Evolutionary conservation across 2,329 filamentous ascomycete genomes (phyloP), one percentile per base, ranked within the genome.

Genomic region (Myotisia sp.): DNA sequence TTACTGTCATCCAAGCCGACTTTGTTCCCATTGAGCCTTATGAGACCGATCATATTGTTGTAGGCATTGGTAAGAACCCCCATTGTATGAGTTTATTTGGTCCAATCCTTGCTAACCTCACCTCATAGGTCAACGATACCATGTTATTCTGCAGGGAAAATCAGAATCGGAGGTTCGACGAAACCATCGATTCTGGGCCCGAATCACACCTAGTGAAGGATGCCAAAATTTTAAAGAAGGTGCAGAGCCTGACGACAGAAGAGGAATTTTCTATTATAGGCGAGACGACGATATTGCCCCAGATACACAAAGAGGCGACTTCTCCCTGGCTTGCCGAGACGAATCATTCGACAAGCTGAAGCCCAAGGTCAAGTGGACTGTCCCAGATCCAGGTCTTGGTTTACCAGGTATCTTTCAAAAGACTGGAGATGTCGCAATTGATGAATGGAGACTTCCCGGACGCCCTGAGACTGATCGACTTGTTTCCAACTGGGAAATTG

Each of bases 11-110:
- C 24, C 60, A 64, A 0, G 34, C 53, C n/a, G 74, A 76, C 39
- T 53, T 76, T 3, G 68, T 76, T 0, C 69, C 72, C 2, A 60
- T 78, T 16, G 45, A 58, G 16, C 72, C 73, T 0, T 77, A 67
- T 39, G 52, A 53, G 1, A 64, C 70, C 1, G 56, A 60, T 0
- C 55, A 53, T 13, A 32, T 73, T 3, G 54, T 56, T 17, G 46
- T 70, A 29, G 57, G 52, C 5, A 64, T 67, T 42, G 63, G 63
- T 47, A 36, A 18, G 49, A 38, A 12, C 19, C n/a, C 29, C 16
- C 19, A 6, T 31, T 10, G 20, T 24, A 26, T 22, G 4, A n/a
- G n/a, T 18, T 4, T 34, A 22, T 35, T 13, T 16, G 6, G n/a
- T 4, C 9, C 8, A 26, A 6, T 8, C 22, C 16, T 12, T 30